phyloP scores from a whole-genome alignment of 768 basidiomycete species.

The Auricularia cornea region DNA sequence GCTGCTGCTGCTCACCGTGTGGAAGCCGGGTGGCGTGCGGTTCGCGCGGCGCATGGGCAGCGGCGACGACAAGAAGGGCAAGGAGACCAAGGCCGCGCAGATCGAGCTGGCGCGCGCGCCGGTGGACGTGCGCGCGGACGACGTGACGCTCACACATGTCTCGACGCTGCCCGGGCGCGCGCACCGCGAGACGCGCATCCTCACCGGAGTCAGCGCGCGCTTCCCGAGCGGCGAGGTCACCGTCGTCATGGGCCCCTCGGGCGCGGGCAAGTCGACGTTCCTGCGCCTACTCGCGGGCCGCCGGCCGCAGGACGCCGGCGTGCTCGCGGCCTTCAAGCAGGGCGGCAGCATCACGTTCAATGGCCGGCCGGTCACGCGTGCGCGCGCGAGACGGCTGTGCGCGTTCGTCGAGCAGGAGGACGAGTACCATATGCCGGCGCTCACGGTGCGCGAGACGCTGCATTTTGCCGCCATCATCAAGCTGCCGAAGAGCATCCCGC shows the following conservation, averaged over 20 bases:
- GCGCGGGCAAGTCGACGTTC: constrained; percentile 27
- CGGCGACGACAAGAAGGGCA: constrained; percentile 2
- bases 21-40: constrained; percentile 26
- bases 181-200: constrained; percentile 19
- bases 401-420: constrained; percentile 36
- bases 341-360: constrained; percentile 25
- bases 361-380: constrained; percentile 12
- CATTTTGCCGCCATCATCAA: constrained; percentile 33
- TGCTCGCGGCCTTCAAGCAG: constrained; percentile 22
- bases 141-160: constrained; percentile 6
- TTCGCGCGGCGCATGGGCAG: constrained; percentile 22
- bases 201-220: constrained; percentile 21
- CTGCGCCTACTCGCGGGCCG: constrained; percentile 29
- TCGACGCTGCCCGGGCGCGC: constrained; percentile 7
- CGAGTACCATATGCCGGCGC: constrained; percentile 28
- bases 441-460: constrained; percentile 29
- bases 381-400: constrained; percentile 10
- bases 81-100: constrained; percentile 14
- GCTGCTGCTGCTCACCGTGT: constrained; percentile 12
- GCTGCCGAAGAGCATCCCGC: constrained; percentile 25
- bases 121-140: constrained; percentile 24
- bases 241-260: constrained; percentile 24
- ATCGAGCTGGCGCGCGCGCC: constrained; percentile 20
- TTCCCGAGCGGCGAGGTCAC: constrained; percentile 30
- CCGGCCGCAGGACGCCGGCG: constrained; percentile 16